Conservation (phyloP, 108 stramenopile species). For the Licmophora abbreviata region DNA sequence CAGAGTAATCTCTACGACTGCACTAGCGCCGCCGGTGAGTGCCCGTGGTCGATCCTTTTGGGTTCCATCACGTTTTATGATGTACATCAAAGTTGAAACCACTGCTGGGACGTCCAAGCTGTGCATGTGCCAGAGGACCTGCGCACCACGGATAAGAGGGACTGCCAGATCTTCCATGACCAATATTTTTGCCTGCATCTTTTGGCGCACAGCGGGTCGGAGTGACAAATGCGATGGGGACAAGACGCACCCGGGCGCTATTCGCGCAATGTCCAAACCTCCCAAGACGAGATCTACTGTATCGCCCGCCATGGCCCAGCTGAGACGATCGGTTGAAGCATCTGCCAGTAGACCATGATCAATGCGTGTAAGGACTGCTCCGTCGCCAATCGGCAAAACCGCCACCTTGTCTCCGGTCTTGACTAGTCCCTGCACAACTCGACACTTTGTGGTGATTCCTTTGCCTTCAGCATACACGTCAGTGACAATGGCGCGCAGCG, state of each 20-base stretch:
- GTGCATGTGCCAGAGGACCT: constrained; percentile 79
- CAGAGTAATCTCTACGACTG: constrained; percentile 67
- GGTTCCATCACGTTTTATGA: constrained; percentile 80
- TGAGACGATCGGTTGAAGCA: constrained; percentile 13
- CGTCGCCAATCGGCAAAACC: constrained; percentile 78
- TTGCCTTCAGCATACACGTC: constrained; percentile 77
- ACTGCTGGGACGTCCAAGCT: constrained; percentile 66
- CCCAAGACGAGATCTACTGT: constrained; percentile 65
- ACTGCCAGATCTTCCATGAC: constrained; percentile 95
- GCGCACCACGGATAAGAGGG: constrained; percentile 92
- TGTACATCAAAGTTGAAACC: constrained; percentile 51
- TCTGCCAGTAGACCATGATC: constrained; percentile 32
- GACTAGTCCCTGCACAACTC: constrained; percentile 76
- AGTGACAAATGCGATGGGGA: constrained; percentile 42
- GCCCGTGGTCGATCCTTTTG: constrained; percentile 61
- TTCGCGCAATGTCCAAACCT: constrained; percentile 68
- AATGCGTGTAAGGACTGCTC: constrained; percentile 50
- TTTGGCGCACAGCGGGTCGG: constrained; percentile 63
- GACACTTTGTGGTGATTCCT: constrained; percentile 58
- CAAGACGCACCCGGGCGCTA: constrained; percentile 73
- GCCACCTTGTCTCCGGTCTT: constrained; percentile 51
- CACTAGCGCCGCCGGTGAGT: constrained; percentile 42
- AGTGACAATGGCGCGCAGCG: constrained; percentile 85
- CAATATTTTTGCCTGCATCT: constrained; percentile 72
- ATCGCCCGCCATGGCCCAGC: constrained; percentile 78